Evolutionary conservation across 208 protist genomes (phyloP), one percentile per base, ranked within the genome.

Genomic region (Trypanosoma theileri): DNA sequence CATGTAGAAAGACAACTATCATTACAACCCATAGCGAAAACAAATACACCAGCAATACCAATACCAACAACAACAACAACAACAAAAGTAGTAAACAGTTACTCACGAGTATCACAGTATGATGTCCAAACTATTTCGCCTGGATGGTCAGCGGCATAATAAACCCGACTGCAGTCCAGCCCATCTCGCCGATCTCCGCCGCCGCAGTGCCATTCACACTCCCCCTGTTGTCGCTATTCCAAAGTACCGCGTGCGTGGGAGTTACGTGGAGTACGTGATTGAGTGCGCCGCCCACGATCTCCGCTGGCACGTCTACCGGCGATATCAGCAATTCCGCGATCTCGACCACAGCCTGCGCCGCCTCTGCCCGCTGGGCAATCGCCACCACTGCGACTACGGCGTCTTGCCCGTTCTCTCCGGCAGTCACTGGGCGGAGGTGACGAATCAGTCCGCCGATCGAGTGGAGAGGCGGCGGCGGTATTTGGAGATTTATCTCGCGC

Each of bases 381-480:
- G 75, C 9, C 66, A 77, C 59, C 83, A 90, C 65, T 79, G 85
- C 45, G 79, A 83, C 4, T 92, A 86, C 57, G 91, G 91, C 19
- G 86, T 87, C 21, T 64, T 96, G 19, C 91, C 91, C 12, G 79
- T 91, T 16, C 87, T 96, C 4, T 66, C 86, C 2, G 80, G 84
- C 26, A 93, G 84, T 31, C 85, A 91, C 69, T 94, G 88, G 89
- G 87, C 87, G 66, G 86, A 92, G 52, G 86, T 94, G 40, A 96
- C 91, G 26, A 96, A 96, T 59, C 88, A 94, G 42, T 91, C 81
- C 16, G 66, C 81, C 4, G 83, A 93, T 50, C 77, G 92, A 24
- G 88, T 96, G 16, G 86, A 94, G 50, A 80, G 80, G 65, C 82
- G 91, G 1, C 85, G 86, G 19, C 64, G 82, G 7, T 89, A 82